Base-by-base conservation (phyloP, 331 rosid genomes). In the Dryas integrifolia region DNA sequence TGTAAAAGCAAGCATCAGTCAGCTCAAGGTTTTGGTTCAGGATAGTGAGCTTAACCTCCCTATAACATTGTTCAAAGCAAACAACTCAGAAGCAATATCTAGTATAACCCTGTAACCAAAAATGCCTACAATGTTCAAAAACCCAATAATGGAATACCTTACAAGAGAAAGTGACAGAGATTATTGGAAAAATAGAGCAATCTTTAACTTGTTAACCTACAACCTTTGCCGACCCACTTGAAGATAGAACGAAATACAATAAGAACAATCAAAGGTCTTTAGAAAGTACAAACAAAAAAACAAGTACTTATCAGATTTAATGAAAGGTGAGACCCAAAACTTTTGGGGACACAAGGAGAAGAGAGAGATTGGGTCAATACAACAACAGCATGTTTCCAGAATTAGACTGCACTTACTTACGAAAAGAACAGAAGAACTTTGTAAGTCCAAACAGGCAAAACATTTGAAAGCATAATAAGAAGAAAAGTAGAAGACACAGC, bases 1-100 rank as follows among this genome's bases (percentile, higher is more conserved):
- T 85, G 80, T 30, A 65, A 70, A 65, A 53, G 60, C 65, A 72
- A 69, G 53, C 57, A 72, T 57, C 65, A 46, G 47, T 43, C n/a
- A 73, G 58, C 75, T 51, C 70, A 63, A 24, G 62, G 16, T 69
- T 69, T 43, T 45, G 46, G 55, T 72, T 41, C 56, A 74, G 55
- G 9, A 59, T 39, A 18, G 38, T 10, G 7, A 69, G n/a, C 8
- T 58, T 11, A 35, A 30, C 8, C 65, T 35, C 35, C 43, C 18
- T 58, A 30, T 7, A 60, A 60, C 62, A 10, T 10, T 58, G 40
- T 26, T 43, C 64, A 30, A 58, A 58, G 9, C 3, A 58, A 58
- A 26, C 41, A 58, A 35, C 1, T 58, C 46, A 38, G 9, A 61
- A 39, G 47, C 3, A 41, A 44, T 2, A 44, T 11, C 44, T 30